phyloP scores from a whole-genome alignment of 2,329 filamentous ascomycete species.

The Paraphaeosphaeria sporulosa region DNA sequence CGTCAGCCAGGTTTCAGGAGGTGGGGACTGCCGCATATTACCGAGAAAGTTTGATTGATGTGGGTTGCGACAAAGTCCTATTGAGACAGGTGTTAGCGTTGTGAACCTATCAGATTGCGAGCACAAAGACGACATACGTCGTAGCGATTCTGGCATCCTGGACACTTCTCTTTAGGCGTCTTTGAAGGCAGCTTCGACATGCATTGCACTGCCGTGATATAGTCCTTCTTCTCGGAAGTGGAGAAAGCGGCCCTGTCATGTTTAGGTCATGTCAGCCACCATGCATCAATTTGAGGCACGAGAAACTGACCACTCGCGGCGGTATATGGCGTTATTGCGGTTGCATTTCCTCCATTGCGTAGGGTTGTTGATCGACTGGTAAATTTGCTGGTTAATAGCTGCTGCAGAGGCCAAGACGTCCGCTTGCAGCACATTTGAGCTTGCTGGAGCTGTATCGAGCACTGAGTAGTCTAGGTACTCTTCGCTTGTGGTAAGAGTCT shows the following conservation, averaged over 20 bases:
- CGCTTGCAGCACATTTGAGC: constrained; percentile 25
- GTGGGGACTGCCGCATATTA: constrained; percentile 14
- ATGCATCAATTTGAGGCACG: background rate
- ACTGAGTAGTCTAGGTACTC: constrained; percentile 8
- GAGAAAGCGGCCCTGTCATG: constrained; percentile 33
- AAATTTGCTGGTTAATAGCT: constrained; percentile 35
- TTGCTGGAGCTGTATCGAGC: constrained; percentile 13
- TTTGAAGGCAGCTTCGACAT: constrained; percentile 33
- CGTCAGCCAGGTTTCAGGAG: background rate
- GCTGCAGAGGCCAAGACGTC: constrained; percentile 35
- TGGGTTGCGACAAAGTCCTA: constrained; percentile 39
- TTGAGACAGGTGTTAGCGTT: background rate
- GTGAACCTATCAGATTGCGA: background rate
- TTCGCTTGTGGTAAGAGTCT: background rate
- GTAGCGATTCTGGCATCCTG: constrained; percentile 38
- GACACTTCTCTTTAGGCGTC: constrained; percentile 32
- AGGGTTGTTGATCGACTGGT: constrained; percentile 30
- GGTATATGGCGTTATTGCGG: constrained; percentile 47
- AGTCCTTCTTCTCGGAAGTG: constrained; percentile 35
- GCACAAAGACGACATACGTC: constrained; percentile 17
- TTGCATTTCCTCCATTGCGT: constrained; percentile 44
- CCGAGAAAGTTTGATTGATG: constrained; percentile 37
- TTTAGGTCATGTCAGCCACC: constrained; percentile 20
- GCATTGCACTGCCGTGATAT: constrained; percentile 42
- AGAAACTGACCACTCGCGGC: constrained; percentile 53